Percentiles rank a stretch among this genome's conserved stretches.
phyloP scores from a whole-genome alignment of 2,329 filamentous ascomycete species.

The Pseudogymnoascus sp. region DNA sequence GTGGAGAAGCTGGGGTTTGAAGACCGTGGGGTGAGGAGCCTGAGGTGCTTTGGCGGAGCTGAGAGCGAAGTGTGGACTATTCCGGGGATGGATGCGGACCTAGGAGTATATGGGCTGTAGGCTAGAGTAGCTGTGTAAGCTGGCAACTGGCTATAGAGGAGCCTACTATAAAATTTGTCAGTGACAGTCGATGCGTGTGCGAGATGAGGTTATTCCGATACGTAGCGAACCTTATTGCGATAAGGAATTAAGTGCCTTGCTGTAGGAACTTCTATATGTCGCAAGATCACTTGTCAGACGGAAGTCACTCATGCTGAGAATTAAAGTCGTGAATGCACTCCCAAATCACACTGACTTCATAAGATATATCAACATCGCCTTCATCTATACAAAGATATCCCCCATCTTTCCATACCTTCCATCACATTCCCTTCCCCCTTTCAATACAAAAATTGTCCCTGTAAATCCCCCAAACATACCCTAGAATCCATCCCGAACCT shows the following conservation, averaged over 20 bases:
- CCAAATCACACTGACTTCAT: not conserved
- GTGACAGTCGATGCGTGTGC: too few relatives aligned
- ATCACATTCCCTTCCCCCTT: not conserved
- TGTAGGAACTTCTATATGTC: not conserved
- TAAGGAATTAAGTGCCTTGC: too few relatives aligned
- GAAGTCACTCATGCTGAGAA: not conserved
- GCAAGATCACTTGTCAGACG: not conserved
- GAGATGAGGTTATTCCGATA: too few relatives aligned
- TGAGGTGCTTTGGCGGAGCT: not conserved
- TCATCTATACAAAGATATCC: not conserved
- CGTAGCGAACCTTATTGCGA: not conserved
- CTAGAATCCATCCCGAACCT: not conserved
- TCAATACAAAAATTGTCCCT: not conserved
- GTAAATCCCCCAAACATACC: not conserved
- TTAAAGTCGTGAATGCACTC: not conserved
- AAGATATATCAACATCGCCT: not conserved
- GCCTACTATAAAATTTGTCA: not conserved
- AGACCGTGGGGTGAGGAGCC: slow-evolving; percentile 13
- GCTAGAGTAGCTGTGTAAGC: not conserved
- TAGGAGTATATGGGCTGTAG: not conserved
- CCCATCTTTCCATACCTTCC: not conserved
- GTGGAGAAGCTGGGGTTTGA: not conserved
- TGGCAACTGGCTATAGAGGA: not conserved
- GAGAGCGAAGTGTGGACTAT: not conserved
- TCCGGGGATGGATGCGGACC: not conserved